Base-by-base conservation (phyloP, 805 yeast genomes). In the Candida quercuum region DNA sequence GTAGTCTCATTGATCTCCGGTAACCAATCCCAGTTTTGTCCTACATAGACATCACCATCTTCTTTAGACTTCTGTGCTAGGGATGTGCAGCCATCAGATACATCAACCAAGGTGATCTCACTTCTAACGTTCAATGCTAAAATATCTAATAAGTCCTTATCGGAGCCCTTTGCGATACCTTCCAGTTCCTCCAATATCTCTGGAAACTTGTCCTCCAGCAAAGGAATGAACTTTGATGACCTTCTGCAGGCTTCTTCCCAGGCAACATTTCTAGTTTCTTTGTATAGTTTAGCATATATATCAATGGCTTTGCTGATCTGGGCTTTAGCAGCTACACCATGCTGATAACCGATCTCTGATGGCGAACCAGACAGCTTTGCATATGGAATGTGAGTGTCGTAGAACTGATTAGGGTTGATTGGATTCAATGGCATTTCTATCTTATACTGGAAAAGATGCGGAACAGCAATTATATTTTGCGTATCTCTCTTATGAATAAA, bases 11-110 rank as follows among this genome's bases (percentile, higher is more conserved):
- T 40, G 26, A 56, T 40, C 31, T 46, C 56, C 13, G 51, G 47
- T 25, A 54, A 49, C 71, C 71, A 66, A 45, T 66, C 71, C 71
- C 71, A 66, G 42, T 64, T 66, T 46, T 66, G 71, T 41, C 61
- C 48, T 45, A 53, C 49, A 43, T 45, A 32, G 39, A 54, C 28
- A 28, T 46, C 45, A 27, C 57, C 46, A 25, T 56, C 38, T 26
- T 45, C 12, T 27, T 32, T 15, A 38, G 52, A 51, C 45, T 49
- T 27, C 46, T 62, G 52, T 41, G 54, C 40, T 47, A 60, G 27
- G 2, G 60, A 47, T 2, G 70, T 65, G 39, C 71, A 66, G 1
- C 71, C 71, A 41, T 66, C 71, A 3, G 60, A 35, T 16, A 49
- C 43, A 10, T 56, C 55, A 37, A 63, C 53, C 39, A 60, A 22